A percentile compares a stretch with the other conserved stretches of the same genome.
Evolutionary conservation across 495 filamentous ascomycete species (phyloP).

Genomic region (Amphirosellinia nigrospora): DNA sequence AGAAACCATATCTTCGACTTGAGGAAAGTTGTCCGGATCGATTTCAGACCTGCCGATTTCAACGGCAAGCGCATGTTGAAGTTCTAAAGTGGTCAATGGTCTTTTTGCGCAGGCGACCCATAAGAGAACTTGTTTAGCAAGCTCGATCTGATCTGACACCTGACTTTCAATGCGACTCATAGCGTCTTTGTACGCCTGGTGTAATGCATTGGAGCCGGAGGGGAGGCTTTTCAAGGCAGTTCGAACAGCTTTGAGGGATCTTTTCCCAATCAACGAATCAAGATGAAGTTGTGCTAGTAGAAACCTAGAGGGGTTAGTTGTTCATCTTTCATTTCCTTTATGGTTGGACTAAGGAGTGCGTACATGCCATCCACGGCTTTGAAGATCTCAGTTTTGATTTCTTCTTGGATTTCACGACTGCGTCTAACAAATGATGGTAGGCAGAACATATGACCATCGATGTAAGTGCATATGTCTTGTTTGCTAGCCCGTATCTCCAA

Average conservation of each 20-base stretch:
- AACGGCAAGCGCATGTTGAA: constrained; percentile 57
- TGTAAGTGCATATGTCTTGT: constrained; percentile 45
- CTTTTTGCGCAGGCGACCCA: constrained; percentile 55
- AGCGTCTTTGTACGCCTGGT: constrained; percentile 49
- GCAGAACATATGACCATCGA: constrained; percentile 33
- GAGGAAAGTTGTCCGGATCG: constrained; percentile 46
- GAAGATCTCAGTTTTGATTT: constrained; percentile 41
- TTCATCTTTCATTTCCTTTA: constrained; percentile 41
- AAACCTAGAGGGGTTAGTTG: constrained; percentile 50
- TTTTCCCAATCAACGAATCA: constrained; percentile 49
- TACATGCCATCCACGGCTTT: constrained; percentile 52
- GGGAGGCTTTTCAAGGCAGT: constrained; percentile 44
- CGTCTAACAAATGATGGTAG: constrained; percentile 32
- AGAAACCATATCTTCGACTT: constrained; percentile 48
- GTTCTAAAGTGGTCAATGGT: constrained; percentile 48
- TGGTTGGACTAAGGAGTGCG: constrained; percentile 33
- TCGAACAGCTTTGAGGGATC: constrained; percentile 38
- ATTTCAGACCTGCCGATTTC: constrained; percentile 38
- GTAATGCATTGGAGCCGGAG: constrained; percentile 31
- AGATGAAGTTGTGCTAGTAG: constrained; percentile 59
- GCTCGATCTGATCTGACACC: constrained; percentile 28
- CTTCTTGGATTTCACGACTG: constrained; percentile 34
- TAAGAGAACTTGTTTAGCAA: constrained; percentile 46
- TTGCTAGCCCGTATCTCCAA: constrained; percentile 49
- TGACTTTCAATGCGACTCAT: constrained; percentile 55